Conservation (phyloP, 2,329 filamentous ascomycete species). For the Scytalidium lignicola region DNA sequence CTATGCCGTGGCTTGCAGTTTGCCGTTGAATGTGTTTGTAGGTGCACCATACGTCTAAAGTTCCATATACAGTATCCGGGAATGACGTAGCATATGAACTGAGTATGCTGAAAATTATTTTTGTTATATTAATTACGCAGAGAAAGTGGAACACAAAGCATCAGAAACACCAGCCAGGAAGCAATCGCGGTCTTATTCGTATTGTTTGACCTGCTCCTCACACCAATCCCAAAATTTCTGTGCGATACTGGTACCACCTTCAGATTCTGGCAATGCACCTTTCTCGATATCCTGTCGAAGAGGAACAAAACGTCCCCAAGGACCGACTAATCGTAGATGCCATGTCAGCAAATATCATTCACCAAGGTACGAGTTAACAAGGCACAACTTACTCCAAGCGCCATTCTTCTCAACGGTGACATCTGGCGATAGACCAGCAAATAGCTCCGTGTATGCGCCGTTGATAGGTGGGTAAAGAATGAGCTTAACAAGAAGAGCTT, state of each 20-base stretch:
- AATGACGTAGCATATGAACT: too few relatives aligned
- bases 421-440: slow-evolving; percentile 21
- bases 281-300: slow-evolving; percentile 29
- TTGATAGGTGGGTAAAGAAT: slow-evolving; percentile 17
- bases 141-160: too few relatives aligned
- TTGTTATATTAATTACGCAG: too few relatives aligned
- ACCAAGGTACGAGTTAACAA: not conserved
- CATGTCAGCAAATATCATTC: slow-evolving; percentile 1
- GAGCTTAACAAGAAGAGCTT: slow-evolving; percentile 5
- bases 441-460: slow-evolving; percentile 26
- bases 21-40: slow-evolving; percentile 44
- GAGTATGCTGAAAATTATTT: too few relatives aligned
- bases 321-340: slow-evolving; percentile 30
- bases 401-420: slow-evolving; percentile 21
- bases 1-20: slow-evolving; percentile 43
- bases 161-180: not conserved
- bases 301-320: slow-evolving; percentile 38
- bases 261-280: slow-evolving; percentile 26
- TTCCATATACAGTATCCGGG: not conserved
- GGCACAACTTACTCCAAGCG: slow-evolving; percentile 17
- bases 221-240: slow-evolving; percentile 40
- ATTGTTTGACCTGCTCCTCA: slow-evolving; percentile 33
- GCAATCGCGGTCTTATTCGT: slow-evolving; percentile 5
- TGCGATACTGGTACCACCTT: slow-evolving; percentile 34
- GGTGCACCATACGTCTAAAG: slow-evolving; percentile 10